Evolutionary conservation across 768 basidiomycete genomes (phyloP).

Genomic region (Tylopilus subfusipes): DNA sequence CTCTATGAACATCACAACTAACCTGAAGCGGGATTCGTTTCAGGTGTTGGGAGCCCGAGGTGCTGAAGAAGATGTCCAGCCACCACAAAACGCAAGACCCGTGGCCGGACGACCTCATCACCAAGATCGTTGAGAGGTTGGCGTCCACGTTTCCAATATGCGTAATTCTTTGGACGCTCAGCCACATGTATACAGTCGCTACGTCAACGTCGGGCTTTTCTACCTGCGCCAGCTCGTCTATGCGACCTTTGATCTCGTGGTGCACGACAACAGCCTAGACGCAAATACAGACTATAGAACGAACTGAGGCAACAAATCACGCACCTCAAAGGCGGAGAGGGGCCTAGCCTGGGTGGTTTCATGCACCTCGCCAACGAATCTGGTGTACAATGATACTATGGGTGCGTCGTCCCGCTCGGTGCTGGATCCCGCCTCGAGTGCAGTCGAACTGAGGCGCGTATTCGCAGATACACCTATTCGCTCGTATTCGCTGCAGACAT

Average conservation of each 20-base stretch:
- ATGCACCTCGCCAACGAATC: constrained; percentile 74
- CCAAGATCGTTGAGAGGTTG: constrained; percentile 76
- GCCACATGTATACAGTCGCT: constrained; percentile 41
- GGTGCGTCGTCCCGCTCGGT: constrained; percentile 32
- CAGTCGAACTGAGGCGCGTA: neutral
- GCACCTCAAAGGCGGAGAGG: no score
- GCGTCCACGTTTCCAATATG: neutral
- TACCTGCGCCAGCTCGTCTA: constrained; percentile 70
- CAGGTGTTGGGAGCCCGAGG: no score
- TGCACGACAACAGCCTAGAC: constrained; percentile 38
- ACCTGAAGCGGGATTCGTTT: neutral
- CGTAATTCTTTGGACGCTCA: neutral
- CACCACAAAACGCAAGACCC: constrained; percentile 73
- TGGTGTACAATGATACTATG: constrained; percentile 61
- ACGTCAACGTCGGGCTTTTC: constrained; percentile 75
- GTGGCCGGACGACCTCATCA: constrained; percentile 61
- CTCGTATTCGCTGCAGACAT: constrained; percentile 59
- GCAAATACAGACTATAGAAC: constrained; percentile 65
- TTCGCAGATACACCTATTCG: constrained; percentile 63
- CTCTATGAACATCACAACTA: neutral
- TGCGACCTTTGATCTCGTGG: constrained; percentile 29
- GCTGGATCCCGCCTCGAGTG: neutral
- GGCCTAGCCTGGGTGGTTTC: no score
- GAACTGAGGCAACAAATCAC: constrained; percentile 62
- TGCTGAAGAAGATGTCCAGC: constrained; percentile 70